Conservation (phyloP, 2,329 filamentous ascomycete genomes). For the Colletotrichum tropicicola region DNA sequence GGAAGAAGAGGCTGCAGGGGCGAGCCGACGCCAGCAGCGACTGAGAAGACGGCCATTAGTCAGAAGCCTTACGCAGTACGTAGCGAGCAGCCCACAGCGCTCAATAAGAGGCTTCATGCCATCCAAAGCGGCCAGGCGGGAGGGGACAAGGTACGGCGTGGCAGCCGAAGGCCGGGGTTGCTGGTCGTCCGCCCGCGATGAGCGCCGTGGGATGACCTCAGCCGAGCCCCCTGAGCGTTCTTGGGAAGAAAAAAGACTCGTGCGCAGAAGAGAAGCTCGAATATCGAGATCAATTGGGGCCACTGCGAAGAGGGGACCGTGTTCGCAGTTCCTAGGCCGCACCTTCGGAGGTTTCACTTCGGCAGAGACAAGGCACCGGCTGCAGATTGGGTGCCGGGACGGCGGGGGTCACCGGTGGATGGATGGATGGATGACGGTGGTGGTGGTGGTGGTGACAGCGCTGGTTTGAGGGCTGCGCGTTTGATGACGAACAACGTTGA, state of each 20-base stretch:
- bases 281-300: background rate
- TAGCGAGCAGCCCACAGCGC: background rate
- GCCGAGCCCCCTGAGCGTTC: background rate
- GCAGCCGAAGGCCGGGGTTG: background rate
- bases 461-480: conserved; percentile 5
- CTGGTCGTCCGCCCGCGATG: background rate
- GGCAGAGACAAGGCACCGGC: conserved; percentile 25
- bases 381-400: conserved; percentile 25
- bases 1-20: background rate
- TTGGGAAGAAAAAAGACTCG: background rate
- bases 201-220: conserved; percentile 2
- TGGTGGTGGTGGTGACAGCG: background rate
- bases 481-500: conserved; percentile 12
- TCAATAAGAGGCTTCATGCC: conserved; percentile 19
- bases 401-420: conserved; percentile 7
- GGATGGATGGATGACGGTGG: background rate
- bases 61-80: background rate
- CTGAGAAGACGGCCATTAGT: conserved; percentile 22
- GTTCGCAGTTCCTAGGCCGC: conserved; percentile 5
- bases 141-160: conserved; percentile 4
- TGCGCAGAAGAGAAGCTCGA: background rate
- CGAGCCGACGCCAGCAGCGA: conserved; percentile 1
- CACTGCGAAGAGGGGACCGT: background rate
- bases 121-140: background rate
- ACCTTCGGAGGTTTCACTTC: conserved; percentile 29